phyloP scores from a whole-genome alignment of 2,329 filamentous ascomycete species.

The Clonostachys solani region DNA sequence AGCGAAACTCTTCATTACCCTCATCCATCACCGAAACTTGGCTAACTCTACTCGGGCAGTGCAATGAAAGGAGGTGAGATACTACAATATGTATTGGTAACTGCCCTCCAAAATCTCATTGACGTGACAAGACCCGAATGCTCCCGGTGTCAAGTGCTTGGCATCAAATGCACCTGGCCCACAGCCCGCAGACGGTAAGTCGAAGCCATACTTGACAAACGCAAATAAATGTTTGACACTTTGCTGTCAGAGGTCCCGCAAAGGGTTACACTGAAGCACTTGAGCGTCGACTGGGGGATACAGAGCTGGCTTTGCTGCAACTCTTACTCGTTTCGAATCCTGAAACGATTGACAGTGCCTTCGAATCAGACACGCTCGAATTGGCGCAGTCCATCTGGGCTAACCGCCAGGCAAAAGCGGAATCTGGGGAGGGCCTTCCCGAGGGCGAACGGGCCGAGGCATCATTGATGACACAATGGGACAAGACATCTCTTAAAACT shows the following conservation, averaged over 20 bases:
- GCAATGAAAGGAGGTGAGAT: constrained; percentile 4
- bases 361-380: too few species aligned
- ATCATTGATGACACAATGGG: too few species aligned
- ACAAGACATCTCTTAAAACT: too few species aligned
- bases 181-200: constrained; percentile 8
- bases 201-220: background rate
- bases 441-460: too few species aligned
- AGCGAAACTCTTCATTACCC: background rate
- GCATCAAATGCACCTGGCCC: constrained; percentile 8
- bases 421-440: too few species aligned
- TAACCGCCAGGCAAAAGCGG: too few species aligned
- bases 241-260: constrained; percentile 30
- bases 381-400: too few species aligned
- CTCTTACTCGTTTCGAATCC: constrained; percentile 6
- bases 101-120: background rate
- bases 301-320: constrained; percentile 29
- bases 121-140: constrained; percentile 4
- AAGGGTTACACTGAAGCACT: constrained; percentile 39
- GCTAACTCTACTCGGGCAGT: background rate
- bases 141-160: constrained; percentile 5
- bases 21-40: background rate
- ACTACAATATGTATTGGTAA: background rate
- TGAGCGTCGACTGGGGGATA: constrained; percentile 32
- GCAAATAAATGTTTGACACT: background rate
- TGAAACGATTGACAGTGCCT: too few species aligned